Base-by-base conservation (phyloP, 306 rosid genomes). In the Trifolium dubium region DNA sequence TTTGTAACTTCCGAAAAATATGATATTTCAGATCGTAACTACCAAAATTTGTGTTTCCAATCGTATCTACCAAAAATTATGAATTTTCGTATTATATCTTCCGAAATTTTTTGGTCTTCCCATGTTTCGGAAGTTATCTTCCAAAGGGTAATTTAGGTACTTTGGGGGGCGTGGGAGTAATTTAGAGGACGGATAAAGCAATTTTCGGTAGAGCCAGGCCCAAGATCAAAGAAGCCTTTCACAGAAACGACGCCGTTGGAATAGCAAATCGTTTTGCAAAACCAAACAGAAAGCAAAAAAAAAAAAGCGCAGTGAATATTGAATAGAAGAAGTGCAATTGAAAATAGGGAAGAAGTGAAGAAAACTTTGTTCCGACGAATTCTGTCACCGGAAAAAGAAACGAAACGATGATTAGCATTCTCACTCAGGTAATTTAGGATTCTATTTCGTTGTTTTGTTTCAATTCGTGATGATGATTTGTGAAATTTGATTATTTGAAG, bases 361-460 rank as follows among this genome's bases (percentile, higher is more conserved):
- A 43, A 17, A 75, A 18, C 4, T n/a, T 35, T 53, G 65, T 64
- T 76, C 29, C 15, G 43, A 54, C 54, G n/a, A 80, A 54, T 51
- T 63, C 74, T 23, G 15, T 75, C 18, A 73, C 56, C 32, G 69
- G 11, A 29, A 56, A 73, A 44, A 77, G 14, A 56, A 37, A 10
- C 54, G 64, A 51, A 65, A 62, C 76, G 82, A 91, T 91, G 95
- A 86, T 91, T 19, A 91, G 96, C 85, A 76, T 91, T 85, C 90
- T 91, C 35, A 76, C 89, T 46, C 95, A 91, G 97, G 97, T 91
- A 51, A 70, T 43, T 47, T 23, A 53, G 31, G 39, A 19, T 73
- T 47, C 63, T 55, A 2, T 67, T 44, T 40, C 1, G 17, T 1
- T 35, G 39, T 23, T 39, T 59, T 17, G 5, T 40, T 73, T 66